Evolutionary conservation across 371 early-diverging fungal species (phyloP).

Genomic region (Phascolomyces articulosus): DNA sequence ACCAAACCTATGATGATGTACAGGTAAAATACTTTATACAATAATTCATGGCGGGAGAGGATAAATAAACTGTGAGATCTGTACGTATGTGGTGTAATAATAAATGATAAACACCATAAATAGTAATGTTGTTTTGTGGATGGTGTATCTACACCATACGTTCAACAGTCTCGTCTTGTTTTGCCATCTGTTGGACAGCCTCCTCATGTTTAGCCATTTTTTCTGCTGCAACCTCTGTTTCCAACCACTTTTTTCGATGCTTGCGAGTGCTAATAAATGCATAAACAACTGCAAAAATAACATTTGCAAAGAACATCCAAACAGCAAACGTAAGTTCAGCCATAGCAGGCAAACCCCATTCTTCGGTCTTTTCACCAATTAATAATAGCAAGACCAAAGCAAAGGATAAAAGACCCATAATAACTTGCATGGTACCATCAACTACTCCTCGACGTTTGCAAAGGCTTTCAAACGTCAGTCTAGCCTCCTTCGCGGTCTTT

Average conservation of each 20-base stretch:
- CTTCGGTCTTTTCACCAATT: constrained; percentile 6
- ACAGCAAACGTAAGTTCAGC: constrained; percentile 10
- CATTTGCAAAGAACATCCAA: constrained; percentile 14
- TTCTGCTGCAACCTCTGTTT: neutral
- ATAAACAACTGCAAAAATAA: constrained; percentile 7
- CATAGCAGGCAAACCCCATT: neutral
- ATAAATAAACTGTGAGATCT: too few relatives aligned
- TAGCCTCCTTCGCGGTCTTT: constrained; percentile 5
- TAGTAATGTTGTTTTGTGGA: too few relatives aligned
- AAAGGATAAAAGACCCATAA: constrained; percentile 9
- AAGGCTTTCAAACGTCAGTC: constrained; percentile 6
- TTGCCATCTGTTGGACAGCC: neutral
- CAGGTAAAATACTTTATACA: too few relatives aligned
- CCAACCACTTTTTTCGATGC: neutral
- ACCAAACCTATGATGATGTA: too few relatives aligned
- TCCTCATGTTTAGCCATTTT: neutral
- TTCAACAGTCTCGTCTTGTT: too few relatives aligned
- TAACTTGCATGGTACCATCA: constrained; percentile 4
- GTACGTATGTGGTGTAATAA: too few relatives aligned
- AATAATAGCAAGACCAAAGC: neutral
- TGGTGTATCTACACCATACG: too few relatives aligned
- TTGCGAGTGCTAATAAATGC: constrained; percentile 6
- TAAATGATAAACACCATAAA: too few relatives aligned
- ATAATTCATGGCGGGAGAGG: too few relatives aligned
- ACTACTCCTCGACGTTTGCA: neutral